phyloP scores from a whole-genome alignment of 2,329 filamentous ascomycete species.

The Pseudopyricularia cyperi region DNA sequence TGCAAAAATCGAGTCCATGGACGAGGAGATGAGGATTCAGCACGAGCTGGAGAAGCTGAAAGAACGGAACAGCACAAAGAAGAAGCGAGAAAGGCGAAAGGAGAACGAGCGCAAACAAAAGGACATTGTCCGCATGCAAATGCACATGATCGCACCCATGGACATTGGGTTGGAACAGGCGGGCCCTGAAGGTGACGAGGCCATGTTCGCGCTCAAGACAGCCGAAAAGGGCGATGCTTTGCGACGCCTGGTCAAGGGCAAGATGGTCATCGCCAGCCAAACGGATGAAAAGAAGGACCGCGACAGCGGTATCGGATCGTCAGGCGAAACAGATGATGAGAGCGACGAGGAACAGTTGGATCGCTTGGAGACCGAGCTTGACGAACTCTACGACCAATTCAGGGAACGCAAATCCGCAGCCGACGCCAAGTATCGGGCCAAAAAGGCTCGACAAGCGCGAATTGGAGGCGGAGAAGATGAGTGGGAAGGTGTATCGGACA shows the following conservation, averaged over 20 bases:
- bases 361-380: slow-evolving; percentile 69
- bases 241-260: slow-evolving; percentile 58
- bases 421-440: slow-evolving; percentile 82
- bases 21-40: slow-evolving; percentile 84
- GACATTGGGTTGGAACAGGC: slow-evolving; percentile 88
- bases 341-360: slow-evolving; percentile 59
- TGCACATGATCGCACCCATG: slow-evolving; percentile 92
- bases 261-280: slow-evolving; percentile 58
- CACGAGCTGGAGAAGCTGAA: slow-evolving; percentile 74
- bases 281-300: slow-evolving; percentile 41
- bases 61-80: slow-evolving; percentile 63
- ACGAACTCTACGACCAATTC: slow-evolving; percentile 77
- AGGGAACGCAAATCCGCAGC: slow-evolving; percentile 64
- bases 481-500: slow-evolving; percentile 75
- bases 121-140: slow-evolving; percentile 90
- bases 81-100: slow-evolving; percentile 69
- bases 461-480: slow-evolving; percentile 60
- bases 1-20: slow-evolving; percentile 76
- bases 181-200: slow-evolving; percentile 63
- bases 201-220: slow-evolving; percentile 76
- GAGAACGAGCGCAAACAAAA: slow-evolving; percentile 93
- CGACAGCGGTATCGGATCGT: slow-evolving; percentile 44
- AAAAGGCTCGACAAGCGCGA: slow-evolving; percentile 64
- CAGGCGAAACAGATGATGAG: slow-evolving; percentile 44
- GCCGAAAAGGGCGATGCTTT: slow-evolving; percentile 65